Percentiles rank a stretch among this genome's conserved stretches.
Evolutionary conservation across 352 stramenopile species (phyloP).

Genomic region (Globisporangium canariense): DNA sequence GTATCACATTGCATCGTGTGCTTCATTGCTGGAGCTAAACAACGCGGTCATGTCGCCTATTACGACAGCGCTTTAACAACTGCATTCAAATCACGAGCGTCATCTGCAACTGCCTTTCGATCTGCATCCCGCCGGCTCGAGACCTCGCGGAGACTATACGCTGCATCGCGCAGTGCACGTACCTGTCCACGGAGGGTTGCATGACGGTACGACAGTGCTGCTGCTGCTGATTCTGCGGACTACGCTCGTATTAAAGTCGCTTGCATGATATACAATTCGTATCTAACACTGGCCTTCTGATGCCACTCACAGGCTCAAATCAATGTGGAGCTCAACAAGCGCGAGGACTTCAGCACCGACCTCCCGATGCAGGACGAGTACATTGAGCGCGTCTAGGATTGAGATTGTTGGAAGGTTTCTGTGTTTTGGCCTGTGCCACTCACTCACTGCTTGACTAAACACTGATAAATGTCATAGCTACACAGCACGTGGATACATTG

Average conservation of each 20-base stretch:
- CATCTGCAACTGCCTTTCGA: constrained; percentile 73
- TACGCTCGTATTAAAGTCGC: background rate
- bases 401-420: no score
- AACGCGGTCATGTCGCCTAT: background rate
- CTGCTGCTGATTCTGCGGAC: background rate
- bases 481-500: no score
- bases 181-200: constrained; percentile 88
- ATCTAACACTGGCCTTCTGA: background rate
- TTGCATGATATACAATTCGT: background rate
- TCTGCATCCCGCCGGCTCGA: constrained; percentile 61
- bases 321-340: constrained; percentile 90
- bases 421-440: no score
- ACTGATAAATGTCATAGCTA: no score
- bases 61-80: constrained; percentile 86
- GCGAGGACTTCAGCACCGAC: constrained; percentile 46
- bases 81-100: constrained; percentile 83
- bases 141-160: constrained; percentile 83
- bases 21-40: background rate
- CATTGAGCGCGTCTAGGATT: constrained; percentile 63
- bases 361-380: constrained; percentile 35
- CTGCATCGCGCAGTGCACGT: constrained; percentile 90
- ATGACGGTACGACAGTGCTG: constrained; percentile 69
- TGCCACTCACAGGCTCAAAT: constrained; percentile 61
- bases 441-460: no score
- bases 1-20: background rate